Evolutionary conservation across 805 yeast genomes (phyloP), one percentile per base, ranked within the genome.

Genomic region (Pichia membranifaciens): DNA sequence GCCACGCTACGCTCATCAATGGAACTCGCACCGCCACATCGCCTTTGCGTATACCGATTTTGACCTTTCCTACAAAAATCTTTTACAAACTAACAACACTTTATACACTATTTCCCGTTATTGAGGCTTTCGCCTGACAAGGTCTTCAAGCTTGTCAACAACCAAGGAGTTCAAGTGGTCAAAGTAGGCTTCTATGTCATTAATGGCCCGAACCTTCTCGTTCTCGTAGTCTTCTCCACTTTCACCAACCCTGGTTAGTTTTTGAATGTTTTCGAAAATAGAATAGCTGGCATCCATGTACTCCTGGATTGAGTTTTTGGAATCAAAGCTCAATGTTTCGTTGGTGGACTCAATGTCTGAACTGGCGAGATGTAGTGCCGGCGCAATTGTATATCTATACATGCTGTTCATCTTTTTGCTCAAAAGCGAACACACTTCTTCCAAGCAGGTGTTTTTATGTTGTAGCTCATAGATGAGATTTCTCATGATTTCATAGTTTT

Each of bases 301-400:
- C 6, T 9, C 20, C 35, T 45, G 48, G 20, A 40, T 36, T 2
- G 38, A 5, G 35, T 35, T 45, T 1, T 28, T 28, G 3, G 41
- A n/a, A 28, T 35, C 41, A 41, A 45, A 45, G 10, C 35, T 41
- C 20, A 41, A 16, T 13, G 16, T 10, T 12, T 9, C 36, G n/a
- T 17, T 22, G 6, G 4, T 8, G 7, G 28, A 37, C 7, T 29
- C 45, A 5, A 13, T 4, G 15, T 18, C 39, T 13, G 18, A 15
- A 15, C 25, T 22, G 17, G 35, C 22, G 8, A 47, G 17, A 17
- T 23, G 23, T 16, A 47, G 25, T n/a, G 35, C 40, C 2, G 50
- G 50, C 17, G 43, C 43, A 25, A 47, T 20, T 15, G 46, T 47
- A 33, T 25, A 38, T 25, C 45, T 31, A 25, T 47, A 42, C 25